Evolutionary conservation across 805 yeast species (phyloP).

Genomic region (Candida ascalaphidarum): DNA sequence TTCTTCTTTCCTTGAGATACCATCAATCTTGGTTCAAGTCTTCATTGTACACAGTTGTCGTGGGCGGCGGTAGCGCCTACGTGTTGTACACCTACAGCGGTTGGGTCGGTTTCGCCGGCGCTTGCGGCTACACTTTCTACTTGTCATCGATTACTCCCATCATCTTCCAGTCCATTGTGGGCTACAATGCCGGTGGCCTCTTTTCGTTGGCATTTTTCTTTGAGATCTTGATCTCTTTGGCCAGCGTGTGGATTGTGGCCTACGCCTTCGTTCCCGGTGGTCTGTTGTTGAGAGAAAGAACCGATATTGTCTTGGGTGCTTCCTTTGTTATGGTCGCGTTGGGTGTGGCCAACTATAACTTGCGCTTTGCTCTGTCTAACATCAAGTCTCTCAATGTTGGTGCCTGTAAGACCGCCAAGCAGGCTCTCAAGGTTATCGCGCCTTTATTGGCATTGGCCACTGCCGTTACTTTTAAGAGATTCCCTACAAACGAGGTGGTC

Average conservation of each 20-base stretch:
- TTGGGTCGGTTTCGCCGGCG: conserved; percentile 75
- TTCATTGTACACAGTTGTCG: conserved; percentile 21
- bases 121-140: conserved; percentile 53
- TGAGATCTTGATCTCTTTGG: conserved; percentile 52
- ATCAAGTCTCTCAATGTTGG: conserved; percentile 12
- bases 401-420: conserved; percentile 11
- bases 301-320: conserved; percentile 59
- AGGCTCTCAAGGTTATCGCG: conserved; percentile 25
- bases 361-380: conserved; percentile 14
- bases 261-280: conserved; percentile 98
- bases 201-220: conserved; percentile 43
- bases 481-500: conserved; percentile 58
- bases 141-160: conserved; percentile 52
- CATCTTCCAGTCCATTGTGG: conserved; percentile 48
- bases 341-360: conserved; percentile 39
- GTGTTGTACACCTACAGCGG: conserved; percentile 45
- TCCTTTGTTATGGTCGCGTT: conserved; percentile 46
- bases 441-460: conserved; percentile 44
- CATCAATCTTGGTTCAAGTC: conserved; percentile 9
- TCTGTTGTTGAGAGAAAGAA: conserved; percentile 76
- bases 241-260: conserved; percentile 95
- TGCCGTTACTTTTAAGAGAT: conserved; percentile 47
- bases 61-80: conserved; percentile 43
- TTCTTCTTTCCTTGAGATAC: conserved; percentile 12
- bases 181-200: conserved; percentile 46